Conservation (phyloP, 768 basidiomycete genomes). For the Amanita rubescens region DNA sequence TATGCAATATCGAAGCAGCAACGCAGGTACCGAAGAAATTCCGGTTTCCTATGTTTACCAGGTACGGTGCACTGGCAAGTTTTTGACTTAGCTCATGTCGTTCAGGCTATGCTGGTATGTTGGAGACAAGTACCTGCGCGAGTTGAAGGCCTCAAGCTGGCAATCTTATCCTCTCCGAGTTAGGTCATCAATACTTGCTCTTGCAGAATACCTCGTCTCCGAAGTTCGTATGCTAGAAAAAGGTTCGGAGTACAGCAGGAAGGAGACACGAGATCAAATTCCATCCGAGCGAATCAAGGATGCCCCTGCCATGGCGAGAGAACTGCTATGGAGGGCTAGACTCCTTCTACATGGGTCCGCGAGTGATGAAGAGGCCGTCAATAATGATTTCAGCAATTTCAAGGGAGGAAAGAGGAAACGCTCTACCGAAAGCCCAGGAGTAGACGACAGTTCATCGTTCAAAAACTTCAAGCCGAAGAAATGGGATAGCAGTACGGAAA, state of each 20-base stretch:
- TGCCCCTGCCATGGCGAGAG: slow-evolving; percentile 70
- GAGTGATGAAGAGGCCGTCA: slow-evolving; percentile 60
- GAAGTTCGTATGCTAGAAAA: slow-evolving; percentile 71
- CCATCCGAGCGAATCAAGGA: slow-evolving; percentile 80
- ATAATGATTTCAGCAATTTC: background rate
- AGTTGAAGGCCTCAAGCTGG: slow-evolving; percentile 47
- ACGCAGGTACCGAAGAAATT: slow-evolving; percentile 93
- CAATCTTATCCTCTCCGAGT: slow-evolving; percentile 41
- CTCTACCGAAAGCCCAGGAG: slow-evolving; percentile 25
- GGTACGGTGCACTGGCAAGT: slow-evolving; percentile 32
- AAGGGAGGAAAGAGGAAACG: slow-evolving; percentile 33
- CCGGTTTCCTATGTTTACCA: slow-evolving; percentile 76
- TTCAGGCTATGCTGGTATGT: slow-evolving; percentile 88
- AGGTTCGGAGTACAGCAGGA: slow-evolving; percentile 62
- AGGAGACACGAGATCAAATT: slow-evolving; percentile 74
- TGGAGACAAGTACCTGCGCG: slow-evolving; percentile 71
- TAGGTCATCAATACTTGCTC: slow-evolving; percentile 58
- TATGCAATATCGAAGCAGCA: slow-evolving; percentile 86
- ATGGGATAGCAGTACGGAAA: slow-evolving; percentile 52
- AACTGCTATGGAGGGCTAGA: slow-evolving; percentile 78
- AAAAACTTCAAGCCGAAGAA: slow-evolving; percentile 60
- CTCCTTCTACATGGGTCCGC: slow-evolving; percentile 44
- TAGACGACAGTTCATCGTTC: slow-evolving; percentile 29
- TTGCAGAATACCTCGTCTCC: slow-evolving; percentile 73
- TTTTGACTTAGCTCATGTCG: background rate